Conservation (phyloP, 345 rosid genomes). For the Acer negundo region DNA sequence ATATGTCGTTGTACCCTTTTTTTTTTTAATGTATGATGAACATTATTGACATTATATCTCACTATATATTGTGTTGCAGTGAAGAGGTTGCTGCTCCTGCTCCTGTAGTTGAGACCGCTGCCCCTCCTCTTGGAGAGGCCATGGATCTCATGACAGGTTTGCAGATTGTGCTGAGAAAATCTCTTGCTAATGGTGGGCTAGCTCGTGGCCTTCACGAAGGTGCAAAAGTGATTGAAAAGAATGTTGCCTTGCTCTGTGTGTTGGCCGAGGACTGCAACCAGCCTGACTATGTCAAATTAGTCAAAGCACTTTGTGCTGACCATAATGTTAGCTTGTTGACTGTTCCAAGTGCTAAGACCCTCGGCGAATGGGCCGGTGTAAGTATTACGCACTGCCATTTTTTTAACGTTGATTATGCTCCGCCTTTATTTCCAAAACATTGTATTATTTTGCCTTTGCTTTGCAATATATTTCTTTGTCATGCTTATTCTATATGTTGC, state of each 20-base stretch:
- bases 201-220: conserved; percentile 75
- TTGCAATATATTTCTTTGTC: background rate
- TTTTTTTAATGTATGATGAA: no score
- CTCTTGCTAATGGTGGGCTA: conserved; percentile 80
- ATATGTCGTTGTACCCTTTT: no score
- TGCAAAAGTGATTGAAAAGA: conserved; percentile 82
- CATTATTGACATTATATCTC: background rate
- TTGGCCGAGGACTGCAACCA: conserved; percentile 89
- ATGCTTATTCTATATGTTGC: background rate
- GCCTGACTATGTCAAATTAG: conserved; percentile 79
- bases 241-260: conserved; percentile 67
- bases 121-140: conserved; percentile 58
- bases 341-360: conserved; percentile 83
- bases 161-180: conserved; percentile 75
- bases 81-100: conserved; percentile 63
- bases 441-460: background rate
- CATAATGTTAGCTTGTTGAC: conserved; percentile 64
- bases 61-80: conserved; percentile 32
- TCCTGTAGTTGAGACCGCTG: conserved; percentile 41
- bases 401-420: background rate
- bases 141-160: conserved; percentile 79
- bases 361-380: conserved; percentile 96
- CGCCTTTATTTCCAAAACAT: background rate
- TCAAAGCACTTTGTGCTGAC: conserved; percentile 79
- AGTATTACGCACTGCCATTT: conserved; percentile 22